Percentiles rank a stretch among this genome's conserved stretches.
Conservation (phyloP, 2,329 filamentous ascomycete genomes). For the Monilinia laxa region DNA sequence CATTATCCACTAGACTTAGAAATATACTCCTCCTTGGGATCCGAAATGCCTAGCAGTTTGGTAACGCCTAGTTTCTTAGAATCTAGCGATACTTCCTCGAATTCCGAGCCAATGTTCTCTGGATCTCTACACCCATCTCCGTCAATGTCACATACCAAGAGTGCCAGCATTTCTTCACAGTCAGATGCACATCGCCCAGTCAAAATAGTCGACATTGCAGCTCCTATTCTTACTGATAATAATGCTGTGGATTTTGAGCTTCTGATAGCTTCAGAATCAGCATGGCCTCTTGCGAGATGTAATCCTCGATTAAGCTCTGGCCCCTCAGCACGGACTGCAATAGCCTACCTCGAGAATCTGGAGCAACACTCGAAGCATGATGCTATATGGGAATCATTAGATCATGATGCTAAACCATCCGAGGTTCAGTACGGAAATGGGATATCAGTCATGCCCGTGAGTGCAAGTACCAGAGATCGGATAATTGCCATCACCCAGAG, state of each 20-base stretch:
- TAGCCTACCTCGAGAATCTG: slow-evolving; percentile 52
- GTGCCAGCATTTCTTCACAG: slow-evolving; percentile 23
- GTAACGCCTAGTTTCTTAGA: slow-evolving; percentile 15
- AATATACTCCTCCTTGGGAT: slow-evolving; percentile 32
- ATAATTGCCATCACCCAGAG: slow-evolving; percentile 70
- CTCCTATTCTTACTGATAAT: slow-evolving; percentile 32
- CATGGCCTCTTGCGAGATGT: slow-evolving; percentile 54
- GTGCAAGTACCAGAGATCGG: slow-evolving; percentile 59
- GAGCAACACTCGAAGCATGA: slow-evolving; percentile 52
- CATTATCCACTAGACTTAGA: slow-evolving; percentile 48
- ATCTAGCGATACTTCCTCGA: slow-evolving; percentile 16
- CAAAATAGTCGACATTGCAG: slow-evolving; percentile 9
- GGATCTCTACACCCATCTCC: slow-evolving; percentile 22
- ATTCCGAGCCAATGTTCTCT: slow-evolving; percentile 14
- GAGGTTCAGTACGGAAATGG: slow-evolving; percentile 25
- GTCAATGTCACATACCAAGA: slow-evolving; percentile 24
- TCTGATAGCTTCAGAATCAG: slow-evolving; percentile 49
- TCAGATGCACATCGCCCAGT: slow-evolving; percentile 6
- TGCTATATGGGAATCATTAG: slow-evolving; percentile 48
- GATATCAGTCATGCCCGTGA: slow-evolving; percentile 48
- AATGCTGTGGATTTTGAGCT: slow-evolving; percentile 50
- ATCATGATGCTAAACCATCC: slow-evolving; percentile 40
- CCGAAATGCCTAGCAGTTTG: slow-evolving; percentile 14
- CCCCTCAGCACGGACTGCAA: slow-evolving; percentile 50
- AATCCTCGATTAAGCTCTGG: slow-evolving; percentile 48